A percentile compares a stretch with the other conserved stretches of the same genome.
Conservation (phyloP, 148 eudicot genomes). For the Pharnaceum exiguum region DNA sequence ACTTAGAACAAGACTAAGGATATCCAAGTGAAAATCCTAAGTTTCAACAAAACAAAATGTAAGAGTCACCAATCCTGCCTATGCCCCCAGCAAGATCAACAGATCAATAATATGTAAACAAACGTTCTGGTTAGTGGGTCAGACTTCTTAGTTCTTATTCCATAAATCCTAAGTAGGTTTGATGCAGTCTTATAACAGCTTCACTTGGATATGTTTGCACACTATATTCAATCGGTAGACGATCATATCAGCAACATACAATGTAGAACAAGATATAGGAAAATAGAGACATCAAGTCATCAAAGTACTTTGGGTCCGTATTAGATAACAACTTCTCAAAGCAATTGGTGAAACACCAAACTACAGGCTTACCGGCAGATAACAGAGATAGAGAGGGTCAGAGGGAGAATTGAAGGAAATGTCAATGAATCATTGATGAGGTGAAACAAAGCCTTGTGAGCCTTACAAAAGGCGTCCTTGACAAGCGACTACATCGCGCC, state of each 20-base stretch:
- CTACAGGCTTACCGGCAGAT: no score
- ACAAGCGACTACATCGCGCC: neutral
- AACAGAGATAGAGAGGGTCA: neutral
- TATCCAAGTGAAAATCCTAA: no score
- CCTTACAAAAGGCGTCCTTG: slow-evolving; percentile 9
- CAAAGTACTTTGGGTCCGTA: neutral
- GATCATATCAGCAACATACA: slow-evolving; percentile 3
- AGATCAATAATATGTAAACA: no score
- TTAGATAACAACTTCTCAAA: neutral
- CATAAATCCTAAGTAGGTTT: neutral
- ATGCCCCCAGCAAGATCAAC: slow-evolving; percentile 5
- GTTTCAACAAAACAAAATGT: slow-evolving; percentile 1
- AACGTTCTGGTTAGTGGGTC: slow-evolving; percentile 5
- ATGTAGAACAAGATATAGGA: neutral
- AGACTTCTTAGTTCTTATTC: neutral
- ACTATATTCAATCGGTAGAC: slow-evolving; percentile 11
- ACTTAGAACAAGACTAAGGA: no score
- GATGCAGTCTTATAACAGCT: neutral
- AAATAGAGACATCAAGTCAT: no score
- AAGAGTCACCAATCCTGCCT: neutral
- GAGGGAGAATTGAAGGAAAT: no score
- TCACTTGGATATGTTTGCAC: slow-evolving; percentile 24
- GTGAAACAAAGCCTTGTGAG: slow-evolving; percentile 13
- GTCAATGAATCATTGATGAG: slow-evolving; percentile 1
- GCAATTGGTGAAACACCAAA: neutral